Percentiles rank a stretch among this genome's conserved stretches.
Conservation (phyloP, 805 yeast species). For the Myxozyma nipponensis region DNA sequence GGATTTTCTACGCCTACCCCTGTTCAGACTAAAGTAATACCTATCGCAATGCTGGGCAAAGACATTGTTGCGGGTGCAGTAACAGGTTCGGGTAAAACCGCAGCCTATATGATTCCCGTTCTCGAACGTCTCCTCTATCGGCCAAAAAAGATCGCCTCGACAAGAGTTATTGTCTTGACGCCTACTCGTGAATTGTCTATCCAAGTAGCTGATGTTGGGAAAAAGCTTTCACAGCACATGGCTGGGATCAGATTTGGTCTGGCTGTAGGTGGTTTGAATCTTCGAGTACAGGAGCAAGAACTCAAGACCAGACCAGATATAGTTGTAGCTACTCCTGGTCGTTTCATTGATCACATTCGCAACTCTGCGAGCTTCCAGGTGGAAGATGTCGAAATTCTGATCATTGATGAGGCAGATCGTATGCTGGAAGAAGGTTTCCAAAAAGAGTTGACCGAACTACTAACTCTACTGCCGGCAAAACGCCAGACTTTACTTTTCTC, state of each 20-base stretch:
- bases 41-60: conserved; percentile 87
- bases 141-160: conserved; percentile 78
- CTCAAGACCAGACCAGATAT: conserved; percentile 89
- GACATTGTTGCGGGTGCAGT: conserved; percentile 99
- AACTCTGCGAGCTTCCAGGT: conserved; percentile 91
- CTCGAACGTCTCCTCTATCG: conserved; percentile 87
- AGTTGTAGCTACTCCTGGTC: conserved; percentile 97
- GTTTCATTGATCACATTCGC: conserved; percentile 94
- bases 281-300: conserved; percentile 93
- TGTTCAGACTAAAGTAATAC: conserved; percentile 89
- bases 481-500: conserved; percentile 93
- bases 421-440: conserved; percentile 99
- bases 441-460: conserved; percentile 85
- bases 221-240: conserved; percentile 73
- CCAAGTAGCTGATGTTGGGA: conserved; percentile 92
- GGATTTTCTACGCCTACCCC: conserved; percentile 91
- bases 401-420: conserved; percentile 97
- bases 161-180: conserved; percentile 84
- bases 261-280: conserved; percentile 96
- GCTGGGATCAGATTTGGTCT: conserved; percentile 78
- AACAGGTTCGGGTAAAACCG: conserved; percentile 99
- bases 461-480: conserved; percentile 79
- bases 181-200: conserved; percentile 98
- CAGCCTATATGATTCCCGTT: conserved; percentile 95
- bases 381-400: conserved; percentile 86